Evolutionary conservation across 1,139 yeast genomes (phyloP).

Genomic region (Saccharomyces uvarum): DNA sequence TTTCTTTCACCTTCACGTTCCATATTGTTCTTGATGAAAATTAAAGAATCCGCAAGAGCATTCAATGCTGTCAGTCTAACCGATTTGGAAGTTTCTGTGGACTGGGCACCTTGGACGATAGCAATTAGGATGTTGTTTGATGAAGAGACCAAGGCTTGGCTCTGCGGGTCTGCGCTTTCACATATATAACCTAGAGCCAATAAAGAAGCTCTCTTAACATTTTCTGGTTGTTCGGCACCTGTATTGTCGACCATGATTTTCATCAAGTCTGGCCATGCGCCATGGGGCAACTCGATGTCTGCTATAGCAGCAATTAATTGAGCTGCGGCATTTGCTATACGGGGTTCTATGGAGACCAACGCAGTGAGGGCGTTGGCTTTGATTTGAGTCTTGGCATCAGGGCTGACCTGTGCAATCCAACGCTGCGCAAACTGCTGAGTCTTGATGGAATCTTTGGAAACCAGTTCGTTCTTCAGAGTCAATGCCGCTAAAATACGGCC

Average conservation of each 20-base stretch:
- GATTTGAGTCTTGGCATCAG: slow-evolving; percentile 50
- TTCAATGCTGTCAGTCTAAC: slow-evolving; percentile 87
- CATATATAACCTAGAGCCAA: slow-evolving; percentile 92
- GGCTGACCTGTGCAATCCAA: slow-evolving; percentile 40
- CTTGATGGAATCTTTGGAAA: slow-evolving; percentile 59
- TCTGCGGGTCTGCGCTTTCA: slow-evolving; percentile 84
- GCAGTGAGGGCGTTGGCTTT: slow-evolving; percentile 61
- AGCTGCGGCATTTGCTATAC: slow-evolving; percentile 85
- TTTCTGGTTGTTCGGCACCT: slow-evolving; percentile 62
- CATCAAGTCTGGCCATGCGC: slow-evolving; percentile 84
- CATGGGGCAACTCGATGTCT: slow-evolving; percentile 80
- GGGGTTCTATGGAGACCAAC: slow-evolving; percentile 56
- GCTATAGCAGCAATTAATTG: slow-evolving; percentile 96
- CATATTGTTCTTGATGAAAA: slow-evolving; percentile 81
- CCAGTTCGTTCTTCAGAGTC: slow-evolving; percentile 77
- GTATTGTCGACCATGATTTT: slow-evolving; percentile 80
- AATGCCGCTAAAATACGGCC: slow-evolving; percentile 90
- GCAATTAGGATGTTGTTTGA: slow-evolving; percentile 91
- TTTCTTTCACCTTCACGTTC: slow-evolving; percentile 91
- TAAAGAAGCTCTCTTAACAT: slow-evolving; percentile 79
- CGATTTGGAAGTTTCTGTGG: slow-evolving; percentile 60
- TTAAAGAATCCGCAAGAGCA: slow-evolving; percentile 85
- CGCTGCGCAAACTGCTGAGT: slow-evolving; percentile 46
- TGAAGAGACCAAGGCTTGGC: slow-evolving; percentile 71
- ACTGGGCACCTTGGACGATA: slow-evolving; percentile 91